Evolutionary conservation across 371 early-diverging fungal species (phyloP).

Genomic region (Saksenaea oblongispora): DNA sequence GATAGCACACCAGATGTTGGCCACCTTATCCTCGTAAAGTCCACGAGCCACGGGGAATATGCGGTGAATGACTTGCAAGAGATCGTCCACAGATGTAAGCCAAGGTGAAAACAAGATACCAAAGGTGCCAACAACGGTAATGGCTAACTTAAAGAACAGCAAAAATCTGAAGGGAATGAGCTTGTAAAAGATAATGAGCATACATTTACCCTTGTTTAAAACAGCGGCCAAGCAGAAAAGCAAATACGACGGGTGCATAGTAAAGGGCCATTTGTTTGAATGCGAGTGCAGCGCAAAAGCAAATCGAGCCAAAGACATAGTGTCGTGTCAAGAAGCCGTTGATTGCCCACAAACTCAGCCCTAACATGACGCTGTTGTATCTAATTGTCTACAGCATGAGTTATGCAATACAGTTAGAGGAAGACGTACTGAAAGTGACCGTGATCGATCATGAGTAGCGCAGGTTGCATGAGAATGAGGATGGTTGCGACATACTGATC

Average conservation of each 20-base stretch:
- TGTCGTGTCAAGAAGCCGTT: slow-evolving; percentile 61
- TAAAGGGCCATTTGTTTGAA: slow-evolving; percentile 98
- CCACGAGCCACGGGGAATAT: slow-evolving; percentile 94
- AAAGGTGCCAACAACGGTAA: slow-evolving; percentile 74
- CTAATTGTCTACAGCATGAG: slow-evolving; percentile 27
- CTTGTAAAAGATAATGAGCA: too few relatives aligned
- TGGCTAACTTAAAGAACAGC: slow-evolving; percentile 76
- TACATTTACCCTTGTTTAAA: slow-evolving; percentile 51
- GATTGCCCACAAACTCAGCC: slow-evolving; percentile 78
- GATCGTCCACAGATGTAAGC: slow-evolving; percentile 57
- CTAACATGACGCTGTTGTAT: slow-evolving; percentile 95
- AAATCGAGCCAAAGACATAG: slow-evolving; percentile 71
- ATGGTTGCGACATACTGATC: slow-evolving; percentile 52
- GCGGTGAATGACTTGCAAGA: slow-evolving; percentile 79
- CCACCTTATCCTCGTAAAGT: slow-evolving; percentile 97
- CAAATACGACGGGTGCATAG: slow-evolving; percentile 89
- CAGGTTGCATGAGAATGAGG: slow-evolving; percentile 80
- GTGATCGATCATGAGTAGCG: slow-evolving; percentile 88
- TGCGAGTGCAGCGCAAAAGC: slow-evolving; percentile 78
- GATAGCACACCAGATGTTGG: slow-evolving; percentile 94
- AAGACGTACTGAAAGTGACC: slow-evolving; percentile 88
- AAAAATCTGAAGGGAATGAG: slow-evolving; percentile 33
- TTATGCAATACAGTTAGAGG: background rate
- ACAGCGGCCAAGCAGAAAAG: slow-evolving; percentile 81
- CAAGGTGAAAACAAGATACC: slow-evolving; percentile 72